phyloP scores from a whole-genome alignment of 768 basidiomycete species.

The Mycena indigotica region DNA sequence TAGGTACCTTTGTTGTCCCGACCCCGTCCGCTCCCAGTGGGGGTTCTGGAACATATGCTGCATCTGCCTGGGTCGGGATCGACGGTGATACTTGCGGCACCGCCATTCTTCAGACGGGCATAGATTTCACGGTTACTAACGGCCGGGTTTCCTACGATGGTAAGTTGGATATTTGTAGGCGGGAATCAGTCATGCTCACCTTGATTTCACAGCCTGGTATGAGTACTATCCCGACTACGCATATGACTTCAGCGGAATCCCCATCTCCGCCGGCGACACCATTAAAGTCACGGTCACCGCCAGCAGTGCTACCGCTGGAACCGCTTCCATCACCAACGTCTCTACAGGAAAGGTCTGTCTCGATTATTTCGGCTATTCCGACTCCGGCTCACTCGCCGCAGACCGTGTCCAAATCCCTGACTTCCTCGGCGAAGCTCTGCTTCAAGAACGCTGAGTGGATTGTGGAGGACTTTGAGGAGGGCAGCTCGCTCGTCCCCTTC shows the following conservation, averaged over 20 bases:
- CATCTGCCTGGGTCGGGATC: slow-evolving; percentile 40
- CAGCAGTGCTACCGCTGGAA: slow-evolving; percentile 27
- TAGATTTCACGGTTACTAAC: slow-evolving; percentile 34
- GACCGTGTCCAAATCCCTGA: slow-evolving; percentile 30
- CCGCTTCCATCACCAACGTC: slow-evolving; percentile 30
- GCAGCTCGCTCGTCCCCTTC: not conserved
- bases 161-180: slow-evolving; percentile 10
- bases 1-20: slow-evolving; percentile 37
- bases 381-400: not conserved
- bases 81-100: slow-evolving; percentile 38
- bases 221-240: slow-evolving; percentile 38
- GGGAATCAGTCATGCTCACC: slow-evolving; percentile 4
- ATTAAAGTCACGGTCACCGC: slow-evolving; percentile 34
- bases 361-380: not conserved
- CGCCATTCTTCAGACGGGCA: slow-evolving; percentile 39
- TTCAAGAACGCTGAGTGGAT: slow-evolving; percentile 31
- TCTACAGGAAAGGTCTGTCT: slow-evolving; percentile 25
- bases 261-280: slow-evolving; percentile 30
- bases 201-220: slow-evolving; percentile 27
- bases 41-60: slow-evolving; percentile 27
- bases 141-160: slow-evolving; percentile 31
- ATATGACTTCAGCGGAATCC: slow-evolving; percentile 35
- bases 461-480: slow-evolving; percentile 34
- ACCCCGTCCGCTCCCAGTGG: slow-evolving; percentile 25
- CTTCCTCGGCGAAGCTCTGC: slow-evolving; percentile 28